Conservation (phyloP, 352 stramenopile genomes). For the Globisporangium polare region DNA sequence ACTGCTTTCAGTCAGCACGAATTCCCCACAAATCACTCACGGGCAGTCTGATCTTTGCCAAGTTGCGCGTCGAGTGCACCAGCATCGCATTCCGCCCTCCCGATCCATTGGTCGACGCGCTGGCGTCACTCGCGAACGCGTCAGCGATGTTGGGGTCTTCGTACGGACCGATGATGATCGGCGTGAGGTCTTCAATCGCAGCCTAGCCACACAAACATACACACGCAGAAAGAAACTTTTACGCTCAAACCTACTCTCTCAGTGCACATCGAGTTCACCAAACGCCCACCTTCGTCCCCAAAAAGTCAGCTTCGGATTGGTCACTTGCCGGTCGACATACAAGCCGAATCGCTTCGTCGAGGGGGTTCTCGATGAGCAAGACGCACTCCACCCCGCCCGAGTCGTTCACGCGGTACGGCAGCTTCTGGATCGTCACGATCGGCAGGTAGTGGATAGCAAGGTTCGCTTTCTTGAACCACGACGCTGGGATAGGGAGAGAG, state of each 20-base stretch:
- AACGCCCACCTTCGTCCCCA: slow-evolving; percentile 29
- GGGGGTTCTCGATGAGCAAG: slow-evolving; percentile 78
- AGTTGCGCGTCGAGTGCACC: slow-evolving; percentile 41
- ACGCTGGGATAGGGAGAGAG: slow-evolving; percentile 67
- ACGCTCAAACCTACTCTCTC: not conserved
- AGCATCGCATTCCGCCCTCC: slow-evolving; percentile 46
- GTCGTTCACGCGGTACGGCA: slow-evolving; percentile 31
- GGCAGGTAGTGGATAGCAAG: slow-evolving; percentile 73
- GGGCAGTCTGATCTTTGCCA: slow-evolving; percentile 50
- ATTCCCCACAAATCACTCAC: slow-evolving; percentile 15
- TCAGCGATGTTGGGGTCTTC: slow-evolving; percentile 83
- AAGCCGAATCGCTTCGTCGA: slow-evolving; percentile 70
- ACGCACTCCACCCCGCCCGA: slow-evolving; percentile 35
- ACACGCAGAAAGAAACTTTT: not conserved
- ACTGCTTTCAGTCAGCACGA: not conserved
- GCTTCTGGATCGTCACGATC: slow-evolving; percentile 63
- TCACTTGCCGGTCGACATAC: slow-evolving; percentile 26
- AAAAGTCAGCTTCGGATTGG: not conserved
- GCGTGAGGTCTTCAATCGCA: slow-evolving; percentile 47
- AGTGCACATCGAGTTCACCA: not conserved
- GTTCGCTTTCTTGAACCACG: slow-evolving; percentile 88
- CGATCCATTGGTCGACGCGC: slow-evolving; percentile 12
- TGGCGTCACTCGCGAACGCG: slow-evolving; percentile 42
- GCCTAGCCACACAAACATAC: slow-evolving; percentile 17
- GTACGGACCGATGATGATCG: slow-evolving; percentile 69